A percentile compares a stretch with the other conserved stretches of the same genome.
phyloP scores from a whole-genome alignment of 2,329 filamentous ascomycete species.

The Penicillium paneum region DNA sequence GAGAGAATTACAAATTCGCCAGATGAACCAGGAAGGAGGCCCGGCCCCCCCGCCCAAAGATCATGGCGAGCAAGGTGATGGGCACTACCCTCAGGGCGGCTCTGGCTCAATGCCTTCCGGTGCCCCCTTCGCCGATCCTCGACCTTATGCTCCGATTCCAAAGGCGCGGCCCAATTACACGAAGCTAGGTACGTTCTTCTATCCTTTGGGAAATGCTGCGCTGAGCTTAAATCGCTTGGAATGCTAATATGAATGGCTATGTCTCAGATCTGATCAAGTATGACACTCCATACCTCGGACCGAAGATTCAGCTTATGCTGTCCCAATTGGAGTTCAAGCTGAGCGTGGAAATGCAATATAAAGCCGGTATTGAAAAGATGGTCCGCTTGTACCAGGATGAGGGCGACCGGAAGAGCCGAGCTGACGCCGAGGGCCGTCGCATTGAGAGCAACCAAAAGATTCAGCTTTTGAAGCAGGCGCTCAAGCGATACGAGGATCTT shows the following conservation, averaged over 20 bases:
- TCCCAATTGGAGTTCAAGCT: constrained; percentile 98
- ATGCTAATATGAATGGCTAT: constrained; percentile 19
- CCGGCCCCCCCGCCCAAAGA: constrained; percentile 71
- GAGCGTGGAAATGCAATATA: constrained; percentile 97
- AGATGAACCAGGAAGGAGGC: constrained; percentile 57
- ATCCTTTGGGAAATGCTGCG: neutral
- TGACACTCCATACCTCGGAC: constrained; percentile 90
- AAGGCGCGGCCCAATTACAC: constrained; percentile 86
- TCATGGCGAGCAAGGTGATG: constrained; percentile 54
- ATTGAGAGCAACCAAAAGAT: constrained; percentile 99
- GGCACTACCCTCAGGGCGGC: constrained; percentile 57
- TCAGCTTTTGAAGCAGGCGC: constrained; percentile 85
- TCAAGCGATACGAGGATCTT: constrained; percentile 95
- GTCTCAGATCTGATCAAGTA: constrained; percentile 90
- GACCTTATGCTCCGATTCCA: constrained; percentile 64
- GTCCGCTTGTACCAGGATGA: constrained; percentile 96
- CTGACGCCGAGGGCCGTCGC: constrained; percentile 82
- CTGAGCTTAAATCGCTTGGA: constrained; percentile 10
- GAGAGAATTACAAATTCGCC: constrained; percentile 79
- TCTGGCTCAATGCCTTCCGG: constrained; percentile 75
- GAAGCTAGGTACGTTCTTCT: constrained; percentile 73
- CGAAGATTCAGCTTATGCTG: constrained; percentile 97
- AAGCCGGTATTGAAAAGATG: constrained; percentile 99
- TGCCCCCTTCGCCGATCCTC: constrained; percentile 72
- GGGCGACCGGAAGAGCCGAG: constrained; percentile 90